Percentiles rank a stretch among this genome's conserved stretches.
Conservation (phyloP, 1,284 basidiomycete genomes). For the Tylopilus sp. region DNA sequence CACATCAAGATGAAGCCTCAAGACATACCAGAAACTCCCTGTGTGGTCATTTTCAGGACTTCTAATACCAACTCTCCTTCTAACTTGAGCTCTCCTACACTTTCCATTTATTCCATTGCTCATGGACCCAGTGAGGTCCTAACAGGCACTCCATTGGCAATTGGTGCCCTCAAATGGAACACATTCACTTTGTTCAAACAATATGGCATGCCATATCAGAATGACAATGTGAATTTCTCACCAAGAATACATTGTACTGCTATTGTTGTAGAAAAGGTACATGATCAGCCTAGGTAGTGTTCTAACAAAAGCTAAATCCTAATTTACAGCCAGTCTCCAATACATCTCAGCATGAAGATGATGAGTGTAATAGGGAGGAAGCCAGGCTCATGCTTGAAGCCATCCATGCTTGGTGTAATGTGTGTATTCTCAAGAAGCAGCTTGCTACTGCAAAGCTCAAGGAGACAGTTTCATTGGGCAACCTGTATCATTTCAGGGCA, state of each 20-base stretch:
- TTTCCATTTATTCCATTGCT: background rate
- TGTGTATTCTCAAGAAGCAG: background rate
- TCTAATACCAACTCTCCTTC: background rate
- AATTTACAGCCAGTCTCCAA: background rate
- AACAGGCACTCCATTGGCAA: background rate
- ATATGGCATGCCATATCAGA: background rate
- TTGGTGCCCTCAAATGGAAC: conserved; percentile 2
- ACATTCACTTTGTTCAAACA: background rate
- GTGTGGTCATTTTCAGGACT: background rate
- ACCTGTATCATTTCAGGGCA: too few species aligned
- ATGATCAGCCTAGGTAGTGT: too few species aligned
- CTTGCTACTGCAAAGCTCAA: background rate
- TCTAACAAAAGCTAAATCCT: background rate
- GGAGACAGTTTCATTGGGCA: too few species aligned
- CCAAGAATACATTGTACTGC: background rate
- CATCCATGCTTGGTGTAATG: background rate
- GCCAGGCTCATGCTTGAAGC: background rate
- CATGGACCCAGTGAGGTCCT: background rate
- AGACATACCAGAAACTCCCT: background rate
- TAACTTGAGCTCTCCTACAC: background rate
- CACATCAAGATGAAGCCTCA: background rate
- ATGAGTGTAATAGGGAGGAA: background rate
- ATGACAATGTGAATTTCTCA: background rate
- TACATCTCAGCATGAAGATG: background rate
- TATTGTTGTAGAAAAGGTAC: too few species aligned